Evolutionary conservation across 805 yeast species (phyloP), one percentile per base, ranked within the genome.

Genomic region (Candida takata): DNA sequence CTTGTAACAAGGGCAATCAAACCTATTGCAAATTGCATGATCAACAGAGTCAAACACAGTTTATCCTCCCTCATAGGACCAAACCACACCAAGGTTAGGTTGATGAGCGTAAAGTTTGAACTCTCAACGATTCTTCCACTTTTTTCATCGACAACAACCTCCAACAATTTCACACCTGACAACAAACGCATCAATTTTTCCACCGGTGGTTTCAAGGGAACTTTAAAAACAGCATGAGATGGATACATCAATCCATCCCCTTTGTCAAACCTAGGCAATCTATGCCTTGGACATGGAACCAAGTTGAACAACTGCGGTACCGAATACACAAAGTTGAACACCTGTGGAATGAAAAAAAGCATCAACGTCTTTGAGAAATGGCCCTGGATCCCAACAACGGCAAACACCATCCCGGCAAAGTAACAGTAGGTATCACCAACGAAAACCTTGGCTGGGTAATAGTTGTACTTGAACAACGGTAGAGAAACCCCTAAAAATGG

Each of bases 381-480:
- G 1, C 97, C 97, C 40, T 85, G 69, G 24, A 92, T 92, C 2
- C 97, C 97, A 21, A 85, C 95, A 19, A 88, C 92, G 0, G 97
- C 98, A 60, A 92, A 87, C 1, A 92, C 95, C 98, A 92, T 92
- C 4, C 99, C 99, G 18, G 95, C 86, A 59, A 92, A 88, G 61
- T 92, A 92, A 62, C 99, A 92, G 65, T 83, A 92, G 1, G 98
- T 90, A 56, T 92, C 99, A 21, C 99, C 99, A 7, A 92, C 99
- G 62, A 92, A 92, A 1, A 86, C 97, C 38, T 63, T 63, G 0
- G 98, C 86, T 1, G 98, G 98, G 65, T 69, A 92, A 81, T 88
- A 83, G 56, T 92, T 92, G 65, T 69, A 80, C 47, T 73, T 75
- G 48, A 84, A 72, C 37, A 92, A 62, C 0, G 84, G 95, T 2